phyloP scores from a whole-genome alignment of 1,284 basidiomycete genomes.

The Salmacisia buchloeana region DNA sequence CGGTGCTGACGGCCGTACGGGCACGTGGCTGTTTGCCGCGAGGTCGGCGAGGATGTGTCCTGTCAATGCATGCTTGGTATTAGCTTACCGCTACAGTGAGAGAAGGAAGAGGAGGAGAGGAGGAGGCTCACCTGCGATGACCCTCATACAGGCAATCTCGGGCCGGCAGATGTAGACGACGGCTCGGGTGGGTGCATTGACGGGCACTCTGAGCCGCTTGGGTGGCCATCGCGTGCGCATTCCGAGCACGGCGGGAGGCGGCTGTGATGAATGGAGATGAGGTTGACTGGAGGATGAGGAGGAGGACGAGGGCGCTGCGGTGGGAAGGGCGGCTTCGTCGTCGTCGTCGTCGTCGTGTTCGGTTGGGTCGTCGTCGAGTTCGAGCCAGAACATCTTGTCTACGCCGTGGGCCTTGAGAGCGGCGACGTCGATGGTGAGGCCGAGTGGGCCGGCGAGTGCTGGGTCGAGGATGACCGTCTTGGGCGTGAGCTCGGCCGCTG shows the following conservation, averaged over 20 bases:
- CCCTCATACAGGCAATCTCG: constrained; percentile 74
- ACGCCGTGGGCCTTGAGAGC: constrained; percentile 94
- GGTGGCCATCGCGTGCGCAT: background rate
- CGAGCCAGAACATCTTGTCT: constrained; percentile 98
- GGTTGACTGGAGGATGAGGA: background rate
- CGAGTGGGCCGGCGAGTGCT: constrained; percentile 80
- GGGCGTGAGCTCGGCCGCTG: constrained; percentile 38
- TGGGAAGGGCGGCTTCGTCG: background rate
- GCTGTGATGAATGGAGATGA: background rate
- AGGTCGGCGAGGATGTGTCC: constrained; percentile 66
- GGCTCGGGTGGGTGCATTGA: constrained; percentile 72
- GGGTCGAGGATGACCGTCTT: constrained; percentile 93
- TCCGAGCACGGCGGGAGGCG: background rate
- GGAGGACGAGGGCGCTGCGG: background rate
- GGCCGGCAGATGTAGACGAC: constrained; percentile 91
- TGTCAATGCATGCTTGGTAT: constrained; percentile 45
- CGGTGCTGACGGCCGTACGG: background rate
- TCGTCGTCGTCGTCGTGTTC: background rate
- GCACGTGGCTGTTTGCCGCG: constrained; percentile 20
- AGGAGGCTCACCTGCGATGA: constrained; percentile 71
- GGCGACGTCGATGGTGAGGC: constrained; percentile 84
- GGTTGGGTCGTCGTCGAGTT: constrained; percentile 55
- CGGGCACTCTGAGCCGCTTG: constrained; percentile 8
- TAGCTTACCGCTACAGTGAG: background rate
- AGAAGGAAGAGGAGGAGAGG: constrained; percentile 3